Percentiles rank a stretch among this genome's conserved stretches.
Evolutionary conservation across 108 stramenopile genomes (phyloP).

Genomic region (Nannochloropsis granulata): DNA sequence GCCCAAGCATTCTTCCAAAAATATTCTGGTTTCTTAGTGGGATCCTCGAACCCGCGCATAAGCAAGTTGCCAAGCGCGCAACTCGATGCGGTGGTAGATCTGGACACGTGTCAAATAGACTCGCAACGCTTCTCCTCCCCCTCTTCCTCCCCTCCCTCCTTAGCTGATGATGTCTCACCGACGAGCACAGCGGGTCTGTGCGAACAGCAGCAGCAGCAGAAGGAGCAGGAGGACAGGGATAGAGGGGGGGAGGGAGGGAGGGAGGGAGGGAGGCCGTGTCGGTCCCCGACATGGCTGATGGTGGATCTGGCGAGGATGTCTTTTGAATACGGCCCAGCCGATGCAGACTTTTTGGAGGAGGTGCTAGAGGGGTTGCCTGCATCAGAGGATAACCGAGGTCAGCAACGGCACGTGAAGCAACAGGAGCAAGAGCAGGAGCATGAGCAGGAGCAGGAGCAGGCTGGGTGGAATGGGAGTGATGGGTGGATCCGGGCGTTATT

Average conservation of each 20-base stretch:
- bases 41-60: neutral
- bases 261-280: neutral
- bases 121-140: neutral
- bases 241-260: neutral
- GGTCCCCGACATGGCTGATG: neutral
- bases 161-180: neutral
- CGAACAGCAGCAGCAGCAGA: neutral
- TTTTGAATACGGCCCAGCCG: neutral
- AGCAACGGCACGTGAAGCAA: neutral
- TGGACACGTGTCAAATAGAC: constrained; percentile 7
- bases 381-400: neutral
- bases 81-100: constrained; percentile 4
- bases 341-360: neutral
- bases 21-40: neutral
- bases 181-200: neutral
- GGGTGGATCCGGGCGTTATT: constrained; percentile 13
- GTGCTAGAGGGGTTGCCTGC: neutral
- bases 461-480: constrained; percentile 7
- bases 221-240: neutral
- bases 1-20: neutral
- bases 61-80: neutral
- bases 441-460: neutral
- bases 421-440: neutral
- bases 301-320: neutral
- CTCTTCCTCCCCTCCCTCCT: neutral